Base-by-base conservation (phyloP, 2,329 filamentous ascomycete species). In the Ceratocystis albifundus region DNA sequence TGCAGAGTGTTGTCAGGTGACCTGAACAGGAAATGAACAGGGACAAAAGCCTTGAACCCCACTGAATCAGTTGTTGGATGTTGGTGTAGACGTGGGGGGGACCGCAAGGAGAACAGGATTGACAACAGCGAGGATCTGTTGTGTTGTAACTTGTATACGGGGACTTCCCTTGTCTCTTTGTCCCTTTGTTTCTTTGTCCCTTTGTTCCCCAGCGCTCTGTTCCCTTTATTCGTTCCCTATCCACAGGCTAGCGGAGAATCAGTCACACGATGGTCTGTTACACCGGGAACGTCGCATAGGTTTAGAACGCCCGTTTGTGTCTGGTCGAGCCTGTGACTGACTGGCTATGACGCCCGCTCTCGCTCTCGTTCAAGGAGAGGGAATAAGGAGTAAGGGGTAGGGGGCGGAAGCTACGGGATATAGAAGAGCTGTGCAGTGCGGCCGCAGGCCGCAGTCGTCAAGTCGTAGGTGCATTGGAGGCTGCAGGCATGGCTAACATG, bases 1-100 rank as follows among this genome's bases (percentile, higher is more conserved):
- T 22, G 61, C n/a, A 20, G 45, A 22, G 45, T 17, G n/a, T 17
- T 62, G 55, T 36, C 55, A 59, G 55, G 55, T 59, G 55, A 59
- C 55, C 28, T 3, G 7, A 36, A 8, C 55, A 59, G 36, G 53
- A 32, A 59, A 59, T 36, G 55, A 30, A 59, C 55, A 59, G 28
- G 55, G 55, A 59, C 28, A 36, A 59, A 36, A 59, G 55, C 55
- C 12, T 28, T 20, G 2, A 59, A 17, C 55, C 55, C 55, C 28
- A 20, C 55, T 8, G 6, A 22, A 15, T 36, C 25, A 30, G 55
- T 8, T 32, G 55, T n/a, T 59, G 55, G 53, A 30, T 30, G 53
- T 57, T 15, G 53, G 53, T 25, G 53, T 57, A 22, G 53, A 28
- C 53, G 53, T 57, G 53, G 53, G 55, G 55, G 25, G 28, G 28